Base-by-base conservation (phyloP, 148 eudicot species). In the Euryodendron excelsum region DNA sequence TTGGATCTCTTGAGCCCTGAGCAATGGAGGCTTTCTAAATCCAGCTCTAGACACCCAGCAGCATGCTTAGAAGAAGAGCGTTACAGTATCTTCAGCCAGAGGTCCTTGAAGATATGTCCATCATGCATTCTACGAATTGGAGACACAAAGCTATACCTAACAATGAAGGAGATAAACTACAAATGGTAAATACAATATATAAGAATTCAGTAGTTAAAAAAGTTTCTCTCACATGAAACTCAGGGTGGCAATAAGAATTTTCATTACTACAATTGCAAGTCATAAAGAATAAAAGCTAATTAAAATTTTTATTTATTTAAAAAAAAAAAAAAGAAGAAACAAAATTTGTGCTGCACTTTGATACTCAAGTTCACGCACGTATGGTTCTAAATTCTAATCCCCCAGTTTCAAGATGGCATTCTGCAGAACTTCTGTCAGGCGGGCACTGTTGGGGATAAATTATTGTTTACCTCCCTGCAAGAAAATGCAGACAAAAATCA, bases 401-500 rank as follows among this genome's bases (percentile, higher is more conserved):
- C 72, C 59, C 61, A 83, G 50, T 63, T 56, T 28, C n/a, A 25
- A 5, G 37, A 31, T 44, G 68, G 23, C 45, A 5, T 45, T 72
- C 69, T 6, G 66, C 14, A 13, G 36, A 45, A 27, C 27, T 68
- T n/a, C n/a, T n/a, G n/a, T n/a, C 37, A 37, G 77, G 77, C 56
- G 50, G 77, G 69, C 21, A 25, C 45, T 21, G 71, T 52, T 79
- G 27, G 58, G 15, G 61, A 65, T 47, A 62, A 63, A 60, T 25
- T 61, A 59, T 13, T 53, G 64, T 63, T 62, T 72, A 66, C 37
- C 37, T 77, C 80, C 66, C 88, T 84, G 85, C 85, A 87, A 80
- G 48, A 45, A 84, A 80, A 84, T 70, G 80, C 83, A 82, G 73
- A 72, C 0, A 66, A 21, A 69, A n/a, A 79, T 79, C 61, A 60